A percentile compares a stretch with the other conserved stretches of the same genome.
Conservation (phyloP, 176 grass and related monocot species). For the Saccharum officinarum region DNA sequence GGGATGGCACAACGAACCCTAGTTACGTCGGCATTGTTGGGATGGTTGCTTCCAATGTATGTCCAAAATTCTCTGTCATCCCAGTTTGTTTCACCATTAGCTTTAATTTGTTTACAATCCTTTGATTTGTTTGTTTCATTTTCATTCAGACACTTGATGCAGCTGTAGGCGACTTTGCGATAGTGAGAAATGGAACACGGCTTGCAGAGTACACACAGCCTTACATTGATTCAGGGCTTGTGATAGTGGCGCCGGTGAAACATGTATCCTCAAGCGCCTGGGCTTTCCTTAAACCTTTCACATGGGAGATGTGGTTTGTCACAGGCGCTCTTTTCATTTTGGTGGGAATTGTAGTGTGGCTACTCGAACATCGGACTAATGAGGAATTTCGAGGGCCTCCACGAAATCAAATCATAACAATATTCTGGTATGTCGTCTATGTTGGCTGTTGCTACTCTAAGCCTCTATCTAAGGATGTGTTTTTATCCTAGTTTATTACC, state of each 20-base stretch:
- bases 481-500: neutral
- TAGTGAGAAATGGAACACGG: conserved; percentile 77
- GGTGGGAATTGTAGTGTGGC: conserved; percentile 80
- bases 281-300: conserved; percentile 92
- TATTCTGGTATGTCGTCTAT: conserved; percentile 54
- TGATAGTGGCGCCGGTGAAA: conserved; percentile 65
- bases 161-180: conserved; percentile 79
- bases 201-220: conserved; percentile 82
- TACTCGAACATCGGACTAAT: conserved; percentile 79
- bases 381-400: conserved; percentile 72
- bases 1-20: conserved; percentile 62
- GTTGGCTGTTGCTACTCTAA: neutral
- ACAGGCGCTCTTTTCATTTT: conserved; percentile 70
- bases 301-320: conserved; percentile 75
- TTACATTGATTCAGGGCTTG: conserved; percentile 69
- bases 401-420: conserved; percentile 59
- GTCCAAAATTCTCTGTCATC: conserved; percentile 16
- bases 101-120: neutral
- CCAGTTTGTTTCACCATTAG: conserved; percentile 30
- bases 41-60: conserved; percentile 67
- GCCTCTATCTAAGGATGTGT: neutral
- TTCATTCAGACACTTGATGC: conserved; percentile 60
- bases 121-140: conserved; percentile 17
- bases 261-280: conserved; percentile 54
- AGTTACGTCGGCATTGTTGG: conserved; percentile 57